phyloP scores from a whole-genome alignment of 495 filamentous ascomycete species.

The Trichocladium antarcticum region DNA sequence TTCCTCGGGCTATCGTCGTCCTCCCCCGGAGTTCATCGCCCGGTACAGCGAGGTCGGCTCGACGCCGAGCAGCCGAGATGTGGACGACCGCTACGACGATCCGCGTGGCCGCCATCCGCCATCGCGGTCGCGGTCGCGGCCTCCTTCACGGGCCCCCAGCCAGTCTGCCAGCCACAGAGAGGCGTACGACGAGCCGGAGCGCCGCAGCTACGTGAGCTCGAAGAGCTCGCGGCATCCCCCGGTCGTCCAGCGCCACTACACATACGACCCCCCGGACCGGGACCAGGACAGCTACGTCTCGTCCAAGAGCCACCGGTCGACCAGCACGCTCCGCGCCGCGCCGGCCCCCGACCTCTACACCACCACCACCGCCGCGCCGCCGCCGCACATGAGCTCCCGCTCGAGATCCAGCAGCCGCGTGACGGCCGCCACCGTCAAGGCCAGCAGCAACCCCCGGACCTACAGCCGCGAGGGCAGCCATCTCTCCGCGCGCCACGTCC shows the following conservation, averaged over 20 bases:
- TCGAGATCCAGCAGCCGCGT: constrained; percentile 24
- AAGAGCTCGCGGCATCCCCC: constrained; percentile 19
- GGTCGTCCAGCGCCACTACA: constrained; percentile 24
- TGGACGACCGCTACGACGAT: constrained; percentile 37
- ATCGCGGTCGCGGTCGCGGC: constrained; percentile 21
- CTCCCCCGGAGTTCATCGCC: constrained; percentile 27
- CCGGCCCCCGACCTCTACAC: constrained; percentile 1
- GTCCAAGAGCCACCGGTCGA: constrained; percentile 27
- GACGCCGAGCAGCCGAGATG: constrained; percentile 30
- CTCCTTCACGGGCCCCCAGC: constrained; percentile 25
- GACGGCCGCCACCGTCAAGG: constrained; percentile 23
- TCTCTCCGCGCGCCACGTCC: constrained; percentile 6
- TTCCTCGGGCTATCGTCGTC: constrained; percentile 18
- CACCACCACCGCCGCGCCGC: constrained; percentile 7
- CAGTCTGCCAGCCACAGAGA: constrained; percentile 22
- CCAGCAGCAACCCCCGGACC: constrained; percentile 5
- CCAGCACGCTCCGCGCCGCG: constrained; percentile 22
- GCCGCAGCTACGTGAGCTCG: constrained; percentile 22
- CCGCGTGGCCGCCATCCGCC: constrained; percentile 26
- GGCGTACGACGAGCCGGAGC: constrained; percentile 26
- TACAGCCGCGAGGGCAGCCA: constrained; percentile 20
- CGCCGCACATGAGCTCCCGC: constrained; percentile 18
- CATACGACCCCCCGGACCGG: constrained; percentile 23
- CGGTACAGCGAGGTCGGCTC: constrained; percentile 27
- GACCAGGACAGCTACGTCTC: constrained; percentile 33